Base-by-base conservation (phyloP, 768 basidiomycete species). In the Tricholoma hemisulphureum region DNA sequence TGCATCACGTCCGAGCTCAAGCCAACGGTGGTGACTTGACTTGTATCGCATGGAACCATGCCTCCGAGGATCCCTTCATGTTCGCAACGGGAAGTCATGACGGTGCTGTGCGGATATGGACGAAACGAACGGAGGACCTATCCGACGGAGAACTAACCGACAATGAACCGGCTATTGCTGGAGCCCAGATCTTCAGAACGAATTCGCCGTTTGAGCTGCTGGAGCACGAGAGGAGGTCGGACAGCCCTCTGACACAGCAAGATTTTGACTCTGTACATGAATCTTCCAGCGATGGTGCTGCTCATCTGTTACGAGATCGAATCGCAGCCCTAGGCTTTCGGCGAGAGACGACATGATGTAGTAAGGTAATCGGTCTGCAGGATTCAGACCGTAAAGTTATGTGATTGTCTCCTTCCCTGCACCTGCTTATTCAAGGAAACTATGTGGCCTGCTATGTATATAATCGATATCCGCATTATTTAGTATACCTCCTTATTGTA, bases 41-140 rank as follows among this genome's bases (percentile, higher is more conserved):
- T 8, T 89, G 88, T 59, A 82, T 92, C 37, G 88, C 88, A 13
- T 93, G 91, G 89, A 93, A 90, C 65, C 83, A 81, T 57, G 80
- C 80, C 2, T 79, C 80, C 6, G 83, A 80, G 0, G 79, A 85
- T 52, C 83, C 83, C 0, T 87, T 84, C 73, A 86, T 87, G 85
- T 83, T 89, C 56, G 89, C 89, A 7, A 88, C 88, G 1, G 91
- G 90, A 34, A 84, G 83, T 57, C 87, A 90, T 63, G 89, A 92
- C 60, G 91, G 91, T 23, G 83, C 79, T 1, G 82, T 93, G 43
- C 79, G 86, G 26, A 82, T 92, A 48, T 92, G 91, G 86, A 87
- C 86, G 13, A 77, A 80, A 46, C 72, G 74, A 16, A 58, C 62
- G 14, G 68, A 71, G 3, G 66, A 70, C 2, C 9, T 28, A 3